Evolutionary conservation across 2,329 filamentous ascomycete genomes (phyloP), one percentile per base, ranked within the genome.

Genomic region (Cordyceps farinosa): DNA sequence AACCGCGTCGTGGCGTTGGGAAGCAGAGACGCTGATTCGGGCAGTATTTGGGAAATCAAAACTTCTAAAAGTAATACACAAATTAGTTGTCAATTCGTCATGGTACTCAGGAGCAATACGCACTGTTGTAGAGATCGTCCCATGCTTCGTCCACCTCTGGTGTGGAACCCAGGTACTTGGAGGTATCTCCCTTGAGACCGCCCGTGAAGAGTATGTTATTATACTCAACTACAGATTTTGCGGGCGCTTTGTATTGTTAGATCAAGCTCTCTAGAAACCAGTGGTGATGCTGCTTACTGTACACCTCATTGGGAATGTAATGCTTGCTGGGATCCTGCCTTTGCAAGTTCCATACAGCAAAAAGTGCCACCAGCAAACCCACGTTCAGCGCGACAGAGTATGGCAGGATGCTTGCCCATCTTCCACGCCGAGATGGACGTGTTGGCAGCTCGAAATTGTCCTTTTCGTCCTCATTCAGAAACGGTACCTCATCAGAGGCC

Each of bases 31-130:
- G 85, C 79, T 68, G 86, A 82, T 22, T 79, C 75, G 34, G 79
- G 74, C 3, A 80, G 80, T 64, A 87, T 82, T 78, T 85, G 84
- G 66, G 84, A 82, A 68, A 87, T 84, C 50, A 83, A 83, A 45
- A 86, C 82, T 2, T 68, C 67, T 69, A 34, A 11, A 48, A n/a
- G 29, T 32, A 3, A 34, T 5, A 22, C 2, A 10, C 17, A 30
- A 27, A 11, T 65, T 40, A 64, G 47, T 15, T 48, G 36, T 11
- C 17, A 15, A n/a, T 13, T 13, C 11, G 38, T 7, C 29, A 2
- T 3, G 15, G 34, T 5, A 5, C 5, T 32, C 3, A n/a, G 36
- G 27, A 4, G 36, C 15, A 45, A 22, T 1, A 40, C 61, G 15
- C 60, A 69, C 67, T 52, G 38, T 64, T 53, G 38, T 80, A 81